Evolutionary conservation across 768 basidiomycete species (phyloP), one percentile per base, ranked within the genome.

Genomic region (Tricholoma sp.): DNA sequence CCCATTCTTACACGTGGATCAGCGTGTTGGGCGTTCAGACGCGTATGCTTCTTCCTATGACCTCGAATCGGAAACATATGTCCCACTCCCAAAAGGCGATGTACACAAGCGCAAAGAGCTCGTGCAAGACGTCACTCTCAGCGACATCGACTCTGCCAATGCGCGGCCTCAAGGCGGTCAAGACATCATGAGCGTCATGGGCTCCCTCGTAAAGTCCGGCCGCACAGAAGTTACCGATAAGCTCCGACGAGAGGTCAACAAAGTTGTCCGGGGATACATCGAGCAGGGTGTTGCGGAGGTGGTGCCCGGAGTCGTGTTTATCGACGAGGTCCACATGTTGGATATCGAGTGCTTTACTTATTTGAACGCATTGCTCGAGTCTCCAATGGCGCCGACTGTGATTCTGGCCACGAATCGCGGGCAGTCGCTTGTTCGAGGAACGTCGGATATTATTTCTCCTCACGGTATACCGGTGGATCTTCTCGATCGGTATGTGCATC

Each of bases 141-240:
- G 95, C 50, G 96, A 98, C 66, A 78, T 98, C 34, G 96, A 98
- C 68, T 90, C 93, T 39, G 96, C 96, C 3, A 99, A 99, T 68
- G 95, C 94, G 4, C 83, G 94, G 28, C 96, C 96, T 11, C 93
- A 91, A 66, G 91, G 97, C 18, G 95, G 96, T 2, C 96, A 98
- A 71, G 96, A 98, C 63, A 97, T 98, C 70, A 98, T 98, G 95
- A 91, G 89, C 67, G 94, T 98, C 28, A 98, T 99, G 96, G 88
- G 84, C 6, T 80, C 78, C 57, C 78, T 98, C 15, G 91, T 97
- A 60, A 96, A 94, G 71, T 93, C 86, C 36, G 88, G 93, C 13
- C 76, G 97, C 62, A 98, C 96, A 13, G 97, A 98, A 68, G 89
- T 99, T 5, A 98, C 96, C 37, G 97, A 98, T 66, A 98, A 99